Evolutionary conservation across 2,329 filamentous ascomycete species (phyloP).

Genomic region (Stachybotrys echinatus): DNA sequence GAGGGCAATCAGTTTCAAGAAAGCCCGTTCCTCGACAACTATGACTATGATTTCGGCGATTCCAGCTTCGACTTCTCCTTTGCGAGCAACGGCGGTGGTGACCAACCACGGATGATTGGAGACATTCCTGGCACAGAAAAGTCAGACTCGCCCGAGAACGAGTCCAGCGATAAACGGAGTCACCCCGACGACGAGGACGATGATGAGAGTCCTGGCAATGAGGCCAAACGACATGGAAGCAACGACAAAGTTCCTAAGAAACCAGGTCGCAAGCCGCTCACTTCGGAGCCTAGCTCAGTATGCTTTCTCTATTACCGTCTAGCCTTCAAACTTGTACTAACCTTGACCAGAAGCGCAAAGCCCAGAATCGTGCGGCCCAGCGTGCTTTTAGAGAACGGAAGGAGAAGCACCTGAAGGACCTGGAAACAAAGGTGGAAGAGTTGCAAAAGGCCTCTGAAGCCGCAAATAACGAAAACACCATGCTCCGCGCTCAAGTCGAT

Average conservation of each 20-base stretch:
- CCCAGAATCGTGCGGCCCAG: constrained; percentile 89
- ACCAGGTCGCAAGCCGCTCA: constrained; percentile 91
- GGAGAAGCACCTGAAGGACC: constrained; percentile 81
- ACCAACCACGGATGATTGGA: constrained; percentile 67
- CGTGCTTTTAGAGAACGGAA: constrained; percentile 92
- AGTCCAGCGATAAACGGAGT: constrained; percentile 63
- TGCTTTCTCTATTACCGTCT: constrained; percentile 33
- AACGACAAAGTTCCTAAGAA: constrained; percentile 90
- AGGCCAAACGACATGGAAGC: constrained; percentile 70
- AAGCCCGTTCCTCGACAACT: constrained; percentile 74
- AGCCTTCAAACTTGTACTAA: constrained; percentile 7
- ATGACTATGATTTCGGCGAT: constrained; percentile 74
- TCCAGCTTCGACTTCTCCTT: constrained; percentile 65
- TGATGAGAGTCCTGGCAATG: constrained; percentile 40
- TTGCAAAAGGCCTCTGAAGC: constrained; percentile 78
- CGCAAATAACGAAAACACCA: constrained; percentile 78
- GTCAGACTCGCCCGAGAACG: constrained; percentile 52
- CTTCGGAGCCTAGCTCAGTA: constrained; percentile 92
- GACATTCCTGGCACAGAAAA: constrained; percentile 59
- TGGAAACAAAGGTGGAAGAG: constrained; percentile 73
- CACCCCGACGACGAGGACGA: constrained; percentile 67
- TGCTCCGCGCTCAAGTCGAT: constrained; percentile 82
- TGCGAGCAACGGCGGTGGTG: constrained; percentile 27
- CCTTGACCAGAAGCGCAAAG: constrained; percentile 75
- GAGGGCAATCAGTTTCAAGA: constrained; percentile 53